Evolutionary conservation across 1,139 yeast genomes (phyloP).

Genomic region (Schwanniomyces etchellsii): DNA sequence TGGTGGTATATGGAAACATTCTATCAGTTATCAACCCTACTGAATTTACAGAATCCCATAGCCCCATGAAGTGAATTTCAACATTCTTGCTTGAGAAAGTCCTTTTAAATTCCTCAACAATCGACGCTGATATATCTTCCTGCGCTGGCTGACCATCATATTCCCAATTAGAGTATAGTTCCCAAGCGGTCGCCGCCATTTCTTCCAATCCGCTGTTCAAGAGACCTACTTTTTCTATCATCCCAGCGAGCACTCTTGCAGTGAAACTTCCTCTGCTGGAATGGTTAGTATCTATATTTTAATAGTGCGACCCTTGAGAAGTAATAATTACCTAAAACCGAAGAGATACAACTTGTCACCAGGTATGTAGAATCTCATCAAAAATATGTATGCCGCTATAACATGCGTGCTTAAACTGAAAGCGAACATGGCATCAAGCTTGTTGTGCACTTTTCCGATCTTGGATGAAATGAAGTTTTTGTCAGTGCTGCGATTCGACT

Average conservation of each 20-base stretch:
- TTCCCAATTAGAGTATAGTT: conserved; percentile 57
- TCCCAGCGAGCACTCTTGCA: conserved; percentile 57
- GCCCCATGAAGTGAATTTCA: conserved; percentile 51
- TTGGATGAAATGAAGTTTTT: conserved; percentile 12
- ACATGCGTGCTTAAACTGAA: conserved; percentile 50
- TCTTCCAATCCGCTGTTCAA: conserved; percentile 48
- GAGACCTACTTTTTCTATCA: conserved; percentile 58
- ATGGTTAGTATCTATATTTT: conserved; percentile 6
- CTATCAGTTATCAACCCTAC: conserved; percentile 54
- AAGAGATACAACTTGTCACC: conserved; percentile 51
- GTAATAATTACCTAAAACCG: conserved; percentile 42
- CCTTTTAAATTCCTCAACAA: conserved; percentile 45
- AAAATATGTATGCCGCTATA: conserved; percentile 47
- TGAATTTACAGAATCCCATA: conserved; percentile 64
- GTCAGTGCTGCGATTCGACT: conserved; percentile 16
- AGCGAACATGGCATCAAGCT: conserved; percentile 48
- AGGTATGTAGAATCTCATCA: conserved; percentile 39
- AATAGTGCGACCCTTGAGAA: conserved; percentile 1
- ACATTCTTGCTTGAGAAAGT: conserved; percentile 45
- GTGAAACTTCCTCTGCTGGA: conserved; percentile 59
- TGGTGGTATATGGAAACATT: conserved; percentile 51
- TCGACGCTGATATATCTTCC: conserved; percentile 30
- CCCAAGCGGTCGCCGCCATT: conserved; percentile 56
- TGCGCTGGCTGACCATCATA: conserved; percentile 50
- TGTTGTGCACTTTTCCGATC: conserved; percentile 10